Percentiles rank a stretch among this genome's conserved stretches.
Conservation (phyloP, 257 asterid genomes). For the Gentiana straminea region DNA sequence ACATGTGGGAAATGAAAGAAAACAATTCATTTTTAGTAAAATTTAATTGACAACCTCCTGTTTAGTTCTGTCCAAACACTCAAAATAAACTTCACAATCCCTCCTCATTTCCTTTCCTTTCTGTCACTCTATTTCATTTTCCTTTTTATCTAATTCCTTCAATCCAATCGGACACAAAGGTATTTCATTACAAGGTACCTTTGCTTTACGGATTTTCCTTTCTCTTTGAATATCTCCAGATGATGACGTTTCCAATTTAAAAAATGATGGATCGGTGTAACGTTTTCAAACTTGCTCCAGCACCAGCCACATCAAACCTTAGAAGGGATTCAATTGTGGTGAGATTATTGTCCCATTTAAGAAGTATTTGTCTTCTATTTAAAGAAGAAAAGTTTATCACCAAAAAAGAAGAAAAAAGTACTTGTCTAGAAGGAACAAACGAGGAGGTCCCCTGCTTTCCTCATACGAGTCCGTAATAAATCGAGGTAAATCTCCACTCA, state of each 20-base stretch:
- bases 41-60: no score
- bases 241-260: constrained; percentile 43
- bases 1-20: no score
- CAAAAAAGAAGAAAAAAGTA: constrained; percentile 15
- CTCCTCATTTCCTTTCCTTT: no score
- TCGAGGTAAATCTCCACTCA: constrained; percentile 81
- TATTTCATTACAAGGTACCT: constrained; percentile 32
- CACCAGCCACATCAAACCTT: constrained; percentile 98
- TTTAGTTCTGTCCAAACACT: no score
- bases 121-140: no score
- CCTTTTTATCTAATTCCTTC: no score
- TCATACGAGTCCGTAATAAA: constrained; percentile 93
- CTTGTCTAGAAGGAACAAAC: constrained; percentile 94
- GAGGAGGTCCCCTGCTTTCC: constrained; percentile 98
- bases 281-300: constrained; percentile 96
- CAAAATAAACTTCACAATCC: no score
- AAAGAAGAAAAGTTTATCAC: background rate
- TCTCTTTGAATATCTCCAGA: constrained; percentile 53
- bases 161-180: no score
- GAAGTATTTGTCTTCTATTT: background rate
- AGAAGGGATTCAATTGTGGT: constrained; percentile 2
- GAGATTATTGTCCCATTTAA: constrained; percentile 2
- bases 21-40: no score
- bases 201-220: constrained; percentile 68
- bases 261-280: constrained; percentile 88